Conservation (phyloP, 164 flowering plant species). For the Macadamia integrifolia region DNA sequence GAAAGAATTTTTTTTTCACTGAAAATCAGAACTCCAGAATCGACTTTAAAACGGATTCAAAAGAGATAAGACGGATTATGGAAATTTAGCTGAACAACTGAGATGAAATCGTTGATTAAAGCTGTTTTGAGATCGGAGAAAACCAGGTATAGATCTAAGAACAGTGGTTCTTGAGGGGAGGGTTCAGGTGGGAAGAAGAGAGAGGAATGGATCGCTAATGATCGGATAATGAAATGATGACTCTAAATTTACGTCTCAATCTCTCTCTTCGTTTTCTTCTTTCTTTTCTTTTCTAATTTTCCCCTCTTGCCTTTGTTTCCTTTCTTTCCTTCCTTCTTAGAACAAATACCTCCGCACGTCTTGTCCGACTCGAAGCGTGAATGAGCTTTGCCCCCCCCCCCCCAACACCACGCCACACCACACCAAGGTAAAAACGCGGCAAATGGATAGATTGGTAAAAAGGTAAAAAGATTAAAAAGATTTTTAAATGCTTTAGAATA, state of each 20-base stretch:
- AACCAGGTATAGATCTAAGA: not conserved
- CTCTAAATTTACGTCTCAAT: no score
- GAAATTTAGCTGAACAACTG: not conserved
- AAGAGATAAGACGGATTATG: not conserved
- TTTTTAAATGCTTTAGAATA: not conserved
- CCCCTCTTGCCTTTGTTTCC: not conserved
- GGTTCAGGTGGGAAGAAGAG: not conserved
- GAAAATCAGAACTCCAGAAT: not conserved
- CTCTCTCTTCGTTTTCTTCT: slow-evolving; percentile 7
- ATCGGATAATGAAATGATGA: slow-evolving; percentile 11
- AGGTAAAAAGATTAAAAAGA: no score
- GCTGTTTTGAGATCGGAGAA: not conserved
- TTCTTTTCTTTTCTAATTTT: not conserved
- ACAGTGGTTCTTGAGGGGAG: not conserved
- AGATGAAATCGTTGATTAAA: not conserved
- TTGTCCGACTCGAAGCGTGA: not conserved
- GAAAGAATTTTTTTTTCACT: not conserved
- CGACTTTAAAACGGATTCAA: not conserved
- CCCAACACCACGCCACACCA: no score
- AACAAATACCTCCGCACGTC: not conserved
- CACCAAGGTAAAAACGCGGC: no score
- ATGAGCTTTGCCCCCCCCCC: not conserved
- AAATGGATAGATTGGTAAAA: no score
- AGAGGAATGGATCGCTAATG: not conserved
- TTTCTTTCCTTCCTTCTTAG: not conserved